A percentile compares a stretch with the other conserved stretches of the same genome.
These are phyloP conservation scores for Starmerella roubikii DNA, from an alignment of 805 yeast species.

Conservation along the genomic window DNA sequence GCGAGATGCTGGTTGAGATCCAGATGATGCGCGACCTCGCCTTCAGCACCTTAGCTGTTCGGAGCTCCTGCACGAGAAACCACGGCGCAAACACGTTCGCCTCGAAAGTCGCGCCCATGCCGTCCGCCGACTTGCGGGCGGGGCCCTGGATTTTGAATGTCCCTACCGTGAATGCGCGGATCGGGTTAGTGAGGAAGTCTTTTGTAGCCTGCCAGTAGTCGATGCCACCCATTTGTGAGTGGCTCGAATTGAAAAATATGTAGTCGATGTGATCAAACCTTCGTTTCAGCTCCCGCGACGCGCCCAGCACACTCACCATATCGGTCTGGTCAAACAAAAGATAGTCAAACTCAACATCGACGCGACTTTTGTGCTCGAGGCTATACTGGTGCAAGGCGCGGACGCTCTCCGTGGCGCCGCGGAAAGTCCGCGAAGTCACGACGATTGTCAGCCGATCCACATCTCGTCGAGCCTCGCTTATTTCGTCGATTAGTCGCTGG, in stretches of 20 bases:
- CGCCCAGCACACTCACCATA: constrained; percentile 72
- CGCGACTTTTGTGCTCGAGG: constrained; percentile 29
- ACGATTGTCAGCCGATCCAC: constrained; percentile 55
- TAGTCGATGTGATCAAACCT: constrained; percentile 60
- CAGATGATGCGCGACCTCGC: constrained; percentile 63
- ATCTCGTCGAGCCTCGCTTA: constrained; percentile 28
- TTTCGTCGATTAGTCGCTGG: constrained; percentile 52
- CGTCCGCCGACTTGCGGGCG: constrained; percentile 66
- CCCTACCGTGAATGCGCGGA: constrained; percentile 78
- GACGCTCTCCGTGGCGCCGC: constrained; percentile 68
- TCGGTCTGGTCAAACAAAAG: constrained; percentile 76
- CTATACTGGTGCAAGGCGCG: constrained; percentile 31
- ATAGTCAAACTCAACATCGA: constrained; percentile 71
- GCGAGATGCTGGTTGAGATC: constrained; percentile 76
- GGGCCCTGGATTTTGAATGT: constrained; percentile 68
- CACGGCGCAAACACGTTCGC: constrained; percentile 96
- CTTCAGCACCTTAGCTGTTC: constrained; percentile 15
- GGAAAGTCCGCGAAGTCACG: constrained; percentile 79
- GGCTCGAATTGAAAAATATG: constrained; percentile 78
- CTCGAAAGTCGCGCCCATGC: constrained; percentile 77
- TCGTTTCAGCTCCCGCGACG: constrained; percentile 53
- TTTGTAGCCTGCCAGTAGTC: constrained; percentile 70
- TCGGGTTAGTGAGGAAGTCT: constrained; percentile 52
- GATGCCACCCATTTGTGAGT: constrained; percentile 73
- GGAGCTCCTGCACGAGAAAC: constrained; percentile 57